Conservation (phyloP, 768 basidiomycete species). For the Leccinellum rugosiceps region DNA sequence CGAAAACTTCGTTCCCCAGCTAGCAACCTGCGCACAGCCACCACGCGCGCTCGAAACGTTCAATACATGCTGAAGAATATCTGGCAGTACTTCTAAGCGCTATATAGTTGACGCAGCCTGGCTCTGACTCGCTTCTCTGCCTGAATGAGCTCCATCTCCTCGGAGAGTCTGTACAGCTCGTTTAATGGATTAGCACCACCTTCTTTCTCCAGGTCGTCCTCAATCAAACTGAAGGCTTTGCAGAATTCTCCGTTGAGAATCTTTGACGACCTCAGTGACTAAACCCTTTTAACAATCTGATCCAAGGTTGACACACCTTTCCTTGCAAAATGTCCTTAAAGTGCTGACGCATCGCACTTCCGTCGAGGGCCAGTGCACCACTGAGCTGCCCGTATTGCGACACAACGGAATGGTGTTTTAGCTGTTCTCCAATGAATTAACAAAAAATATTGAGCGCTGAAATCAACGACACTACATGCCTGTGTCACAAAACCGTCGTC, state of each 20-base stretch:
- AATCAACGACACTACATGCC: constrained; percentile 26
- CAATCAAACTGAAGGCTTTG: constrained; percentile 51
- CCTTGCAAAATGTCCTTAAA: constrained; percentile 59
- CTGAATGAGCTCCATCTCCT: constrained; percentile 51
- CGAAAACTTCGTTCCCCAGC: constrained; percentile 33
- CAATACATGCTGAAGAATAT: background rate
- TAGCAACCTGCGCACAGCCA: constrained; percentile 24
- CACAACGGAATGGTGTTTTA: constrained; percentile 58
- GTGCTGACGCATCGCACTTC: constrained; percentile 45
- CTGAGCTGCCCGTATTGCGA: constrained; percentile 63
- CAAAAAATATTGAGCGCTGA: background rate
- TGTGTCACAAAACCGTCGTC: constrained; percentile 63
- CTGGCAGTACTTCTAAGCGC: background rate
- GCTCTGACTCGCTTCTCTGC: constrained; percentile 58
- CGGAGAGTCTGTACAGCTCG: constrained; percentile 47
- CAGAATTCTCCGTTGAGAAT: constrained; percentile 60
- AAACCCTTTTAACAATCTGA: background rate
- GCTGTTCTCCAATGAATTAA: constrained; percentile 29
- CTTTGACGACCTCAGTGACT: constrained; percentile 25
- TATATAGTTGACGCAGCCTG: constrained; percentile 40
- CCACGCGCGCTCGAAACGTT: background rate
- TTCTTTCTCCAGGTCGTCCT: constrained; percentile 54
- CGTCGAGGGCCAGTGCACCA: constrained; percentile 55
- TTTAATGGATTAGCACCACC: constrained; percentile 54
- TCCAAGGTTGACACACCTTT: constrained; percentile 36